Evolutionary conservation across 2,329 filamentous ascomycete species (phyloP).

Genomic region (Lasiodiplodia hormozganensis): DNA sequence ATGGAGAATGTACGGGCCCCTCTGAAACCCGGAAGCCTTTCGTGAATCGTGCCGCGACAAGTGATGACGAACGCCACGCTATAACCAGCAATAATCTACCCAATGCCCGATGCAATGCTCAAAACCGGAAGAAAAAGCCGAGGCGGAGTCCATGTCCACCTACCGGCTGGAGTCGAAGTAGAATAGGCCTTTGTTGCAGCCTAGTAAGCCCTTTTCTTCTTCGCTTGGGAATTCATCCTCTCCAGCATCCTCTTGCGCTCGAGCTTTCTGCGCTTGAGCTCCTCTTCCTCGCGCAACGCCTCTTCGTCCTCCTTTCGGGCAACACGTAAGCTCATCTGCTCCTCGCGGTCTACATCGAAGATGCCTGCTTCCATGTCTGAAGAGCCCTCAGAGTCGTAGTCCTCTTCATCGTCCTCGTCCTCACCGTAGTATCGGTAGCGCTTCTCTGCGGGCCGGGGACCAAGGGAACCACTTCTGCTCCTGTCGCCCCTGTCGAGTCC

Average conservation of each 20-base stretch:
- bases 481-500: constrained; percentile 31
- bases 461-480: constrained; percentile 35
- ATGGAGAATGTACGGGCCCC: constrained; percentile 3
- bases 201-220: constrained; percentile 26
- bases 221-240: constrained; percentile 21
- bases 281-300: constrained; percentile 68
- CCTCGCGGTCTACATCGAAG: constrained; percentile 76
- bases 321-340: constrained; percentile 65
- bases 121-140: constrained; percentile 17
- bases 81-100: constrained; percentile 28
- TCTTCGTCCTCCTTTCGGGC: constrained; percentile 73
- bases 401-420: constrained; percentile 63
- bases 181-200: neutral
- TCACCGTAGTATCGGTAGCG: constrained; percentile 42
- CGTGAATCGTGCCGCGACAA: constrained; percentile 27
- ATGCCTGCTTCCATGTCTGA: constrained; percentile 82
- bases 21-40: constrained; percentile 25
- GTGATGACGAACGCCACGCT: constrained; percentile 29
- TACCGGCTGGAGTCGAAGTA: constrained; percentile 3
- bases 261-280: constrained; percentile 68
- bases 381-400: constrained; percentile 64
- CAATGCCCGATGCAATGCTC: constrained; percentile 29
- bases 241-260: constrained; percentile 52
- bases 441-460: constrained; percentile 40
- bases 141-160: constrained; percentile 4